Base-by-base conservation (phyloP, 805 yeast species). In the Cyberlindnera maclurae region DNA sequence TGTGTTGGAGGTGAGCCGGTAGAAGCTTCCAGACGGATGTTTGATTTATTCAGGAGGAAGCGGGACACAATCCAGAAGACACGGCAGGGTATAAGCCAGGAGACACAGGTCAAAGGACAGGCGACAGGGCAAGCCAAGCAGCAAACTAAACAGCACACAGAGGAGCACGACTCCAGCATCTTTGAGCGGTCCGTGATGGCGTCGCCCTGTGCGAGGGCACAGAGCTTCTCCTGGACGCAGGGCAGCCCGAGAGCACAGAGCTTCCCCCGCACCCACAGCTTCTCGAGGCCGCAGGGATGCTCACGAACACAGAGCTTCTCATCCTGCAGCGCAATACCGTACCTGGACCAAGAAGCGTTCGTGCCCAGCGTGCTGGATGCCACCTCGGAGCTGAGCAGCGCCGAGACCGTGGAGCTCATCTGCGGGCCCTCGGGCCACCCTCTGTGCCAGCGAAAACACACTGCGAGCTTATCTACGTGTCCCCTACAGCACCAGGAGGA, bases 291-390 rank as follows among this genome's bases (percentile, higher is more conserved):
- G 6, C 49, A 42, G 34, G 34, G 42, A 11, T 20, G 24, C 8
- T 20, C 24, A 8, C 24, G 24, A 6, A 20, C 24, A 20, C 49
- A 42, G 34, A 39, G 43, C 11, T 38, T 45, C 31, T 36, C 38
- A 12, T 41, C 45, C 1, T 9, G 34, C 13, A n/a, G 31, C 6
- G 42, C 49, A 4, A 45, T 45, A 3, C 45, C 45, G 8, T 45
- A 46, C 18, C 29, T 46, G 9, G 11, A 31, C 7, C 46, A 43
- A 24, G 50, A 46, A 31, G 37, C 38, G 4, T 41, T 24, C 34
- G 39, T 46, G 9, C 50, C 50, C 4, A 38, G 43, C 13, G 46
- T 39, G 8, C 17, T 46, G 12, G 50, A 46, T 32, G 49, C 49
- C 5, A 32, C 49, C 6, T 33, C 45, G 7, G 33, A 33, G 12